phyloP scores from a whole-genome alignment of 108 stramenopile species.

The Epipyxis sp. region DNA sequence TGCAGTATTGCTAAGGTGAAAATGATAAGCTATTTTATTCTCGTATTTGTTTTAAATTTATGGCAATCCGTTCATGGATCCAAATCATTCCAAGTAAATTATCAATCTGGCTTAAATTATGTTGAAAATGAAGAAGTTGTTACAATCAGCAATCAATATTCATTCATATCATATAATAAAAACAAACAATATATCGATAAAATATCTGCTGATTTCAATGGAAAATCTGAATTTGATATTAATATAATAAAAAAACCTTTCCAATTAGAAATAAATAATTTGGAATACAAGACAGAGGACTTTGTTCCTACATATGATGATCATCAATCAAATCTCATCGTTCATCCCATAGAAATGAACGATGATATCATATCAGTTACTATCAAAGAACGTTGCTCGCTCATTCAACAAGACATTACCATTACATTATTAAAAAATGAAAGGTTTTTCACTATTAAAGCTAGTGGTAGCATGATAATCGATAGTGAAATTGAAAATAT shows the following conservation, averaged over 20 bases:
- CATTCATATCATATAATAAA: too few species aligned
- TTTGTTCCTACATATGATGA: not conserved
- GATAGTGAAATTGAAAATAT: not conserved
- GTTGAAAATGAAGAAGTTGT: too few species aligned
- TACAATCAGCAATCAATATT: too few species aligned
- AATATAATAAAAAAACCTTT: constrained; percentile 24
- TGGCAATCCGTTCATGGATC: too few species aligned
- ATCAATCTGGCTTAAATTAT: too few species aligned
- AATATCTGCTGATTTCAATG: constrained; percentile 23
- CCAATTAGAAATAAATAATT: constrained; percentile 4
- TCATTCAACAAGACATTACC: not conserved
- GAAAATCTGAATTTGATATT: not conserved
- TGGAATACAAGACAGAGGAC: constrained; percentile 4
- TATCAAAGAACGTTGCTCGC: not conserved
- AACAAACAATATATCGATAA: too few species aligned
- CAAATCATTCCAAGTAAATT: too few species aligned
- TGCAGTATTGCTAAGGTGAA: too few species aligned
- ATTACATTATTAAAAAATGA: not conserved
- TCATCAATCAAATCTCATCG: not conserved
- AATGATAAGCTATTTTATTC: too few species aligned
- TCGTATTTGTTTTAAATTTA: too few species aligned
- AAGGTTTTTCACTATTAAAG: not conserved
- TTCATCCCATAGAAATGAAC: not conserved
- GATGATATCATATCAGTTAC: not conserved
- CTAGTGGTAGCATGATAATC: not conserved